Evolutionary conservation across 495 filamentous ascomycete species (phyloP), one percentile per base, ranked within the genome.

Genomic region (Lasiosphaeria miniovina): DNA sequence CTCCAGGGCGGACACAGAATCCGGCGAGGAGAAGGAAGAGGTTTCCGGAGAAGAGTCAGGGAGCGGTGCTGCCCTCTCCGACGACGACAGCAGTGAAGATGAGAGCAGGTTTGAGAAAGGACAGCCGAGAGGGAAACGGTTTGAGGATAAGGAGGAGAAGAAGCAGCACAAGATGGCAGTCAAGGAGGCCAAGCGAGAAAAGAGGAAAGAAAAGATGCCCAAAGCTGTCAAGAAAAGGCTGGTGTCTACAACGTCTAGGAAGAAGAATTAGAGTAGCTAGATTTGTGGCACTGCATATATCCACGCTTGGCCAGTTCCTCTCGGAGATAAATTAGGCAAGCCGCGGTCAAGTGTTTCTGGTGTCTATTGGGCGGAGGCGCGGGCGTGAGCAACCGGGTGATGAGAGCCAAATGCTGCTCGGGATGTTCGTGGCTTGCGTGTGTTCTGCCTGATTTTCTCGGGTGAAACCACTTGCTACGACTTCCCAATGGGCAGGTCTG

Each of bases 111-210:
- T 90, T 57, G 80, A 78, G 17, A 84, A 89, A 66, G 86, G 86
- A 32, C 70, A 74, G 14, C 94, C 94, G 4, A 78, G 95, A 7
- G 94, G 94, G 4, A 96, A 93, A 77, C 84, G 87, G 46, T 93
- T 93, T 67, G 85, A 92, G 68, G 91, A 97, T 67, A 97, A 98
- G 74, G 90, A 93, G 15, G 81, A 77, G 36, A 98, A 96, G 76
- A 89, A 87, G 77, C 85, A 86, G 60, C 93, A 96, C 66, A 98
- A 98, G 74, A 79, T 83, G 64, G 86, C 88, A 36, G 89, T 96
- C 54, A 98, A 98, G 74, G 95, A 96, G 68, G 93, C 90, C 63
- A 96, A 96, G 76, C 85, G 90, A 48, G 93, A 96, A 70, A 86
- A 90, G 73, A 77, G 94, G 58, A 91, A 93, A 69, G 88, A 88